Conservation (phyloP, 2,329 filamentous ascomycete genomes). For the Dryadomyces quercivorus region DNA sequence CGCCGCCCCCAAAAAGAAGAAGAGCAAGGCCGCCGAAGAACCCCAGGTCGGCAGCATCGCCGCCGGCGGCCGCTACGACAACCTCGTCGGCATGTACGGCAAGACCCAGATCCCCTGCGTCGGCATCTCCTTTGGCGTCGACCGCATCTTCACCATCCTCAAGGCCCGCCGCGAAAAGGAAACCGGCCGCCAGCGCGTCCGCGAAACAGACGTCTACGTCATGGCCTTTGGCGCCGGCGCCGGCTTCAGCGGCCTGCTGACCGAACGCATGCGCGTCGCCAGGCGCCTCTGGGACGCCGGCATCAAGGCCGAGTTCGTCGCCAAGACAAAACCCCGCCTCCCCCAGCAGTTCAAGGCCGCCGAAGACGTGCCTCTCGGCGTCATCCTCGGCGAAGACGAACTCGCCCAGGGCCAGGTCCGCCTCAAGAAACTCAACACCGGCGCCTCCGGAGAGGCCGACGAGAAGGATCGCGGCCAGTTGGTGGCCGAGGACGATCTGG, state of each 20-base stretch:
- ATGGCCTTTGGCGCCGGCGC: slow-evolving; percentile 81
- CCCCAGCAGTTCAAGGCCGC: slow-evolving; percentile 85
- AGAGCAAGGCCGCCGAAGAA: slow-evolving; percentile 9
- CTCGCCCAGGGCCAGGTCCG: slow-evolving; percentile 71
- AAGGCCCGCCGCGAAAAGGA: slow-evolving; percentile 55
- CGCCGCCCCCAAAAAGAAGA: slow-evolving; percentile 14
- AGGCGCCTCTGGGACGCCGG: slow-evolving; percentile 73
- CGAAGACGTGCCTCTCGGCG: slow-evolving; percentile 73
- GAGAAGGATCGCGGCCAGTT: slow-evolving; percentile 81
- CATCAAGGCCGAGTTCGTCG: slow-evolving; percentile 80
- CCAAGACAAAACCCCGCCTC: slow-evolving; percentile 85
- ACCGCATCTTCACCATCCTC: slow-evolving; percentile 88
- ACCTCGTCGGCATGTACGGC: slow-evolving; percentile 88
- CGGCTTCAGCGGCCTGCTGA: slow-evolving; percentile 57
- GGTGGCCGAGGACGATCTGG: slow-evolving; percentile 51
- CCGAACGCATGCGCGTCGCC: slow-evolving; percentile 73
- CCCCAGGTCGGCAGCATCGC: slow-evolving; percentile 75
- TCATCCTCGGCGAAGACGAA: slow-evolving; percentile 89
- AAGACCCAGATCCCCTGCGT: slow-evolving; percentile 82
- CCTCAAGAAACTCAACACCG: slow-evolving; percentile 61
- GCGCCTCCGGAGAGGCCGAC: slow-evolving; percentile 47
- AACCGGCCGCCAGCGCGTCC: slow-evolving; percentile 39
- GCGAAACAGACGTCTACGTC: slow-evolving; percentile 80
- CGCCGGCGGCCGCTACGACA: slow-evolving; percentile 83
- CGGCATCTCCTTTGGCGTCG: slow-evolving; percentile 86